Base-by-base conservation (phyloP, 129 eudicot species). In the Ambrosia artemisiifolia region DNA sequence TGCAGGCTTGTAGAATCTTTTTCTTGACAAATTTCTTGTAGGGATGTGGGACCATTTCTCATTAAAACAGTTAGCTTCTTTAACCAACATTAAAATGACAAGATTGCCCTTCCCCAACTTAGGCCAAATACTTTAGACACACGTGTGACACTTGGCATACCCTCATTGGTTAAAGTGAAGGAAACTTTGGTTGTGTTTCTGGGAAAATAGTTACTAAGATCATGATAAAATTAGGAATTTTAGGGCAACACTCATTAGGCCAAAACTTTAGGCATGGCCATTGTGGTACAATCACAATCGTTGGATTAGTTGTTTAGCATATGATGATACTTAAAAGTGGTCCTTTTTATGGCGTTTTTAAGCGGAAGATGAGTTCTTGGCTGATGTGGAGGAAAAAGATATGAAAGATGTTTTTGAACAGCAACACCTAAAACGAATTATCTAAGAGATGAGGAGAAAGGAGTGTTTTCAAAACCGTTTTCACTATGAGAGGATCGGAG, bases 271-370 rank as follows among this genome's bases (percentile, higher is more conserved):
- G 77, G 63, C 70, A 78, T 81, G 74, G 71, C 40, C 73, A 80
- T 28, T 62, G 48, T 44, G 72, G 16, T 48, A 63, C 56, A 78
- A 74, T 72, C 17, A 62, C 57, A 80, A 67, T 88, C 88, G 61
- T 89, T 65, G 74, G 91, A 87, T 87, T 68, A n/a, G 16, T 60
- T 55, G 75, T 49, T 63, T 79, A 75, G 82, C 81, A 88, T 68
- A 65, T 82, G 82, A 65, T 82, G 82, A 73, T 74, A 24, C 28
- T 24, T 24, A 24, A n/a, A n/a, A n/a, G n/a, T n/a, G n/a, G n/a
- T n/a, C n/a, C n/a, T n/a, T n/a, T n/a, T n/a, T n/a, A n/a, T n/a
- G n/a, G n/a, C n/a, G n/a, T n/a, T n/a, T n/a, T n/a, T n/a, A n/a
- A n/a, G n/a, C n/a, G 28, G 28, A 1, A 24, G 28, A 24, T 0